Evolutionary conservation across 768 basidiomycete species (phyloP), one percentile per base, ranked within the genome.

Genomic region (Pleurotus salmoneostramineus): DNA sequence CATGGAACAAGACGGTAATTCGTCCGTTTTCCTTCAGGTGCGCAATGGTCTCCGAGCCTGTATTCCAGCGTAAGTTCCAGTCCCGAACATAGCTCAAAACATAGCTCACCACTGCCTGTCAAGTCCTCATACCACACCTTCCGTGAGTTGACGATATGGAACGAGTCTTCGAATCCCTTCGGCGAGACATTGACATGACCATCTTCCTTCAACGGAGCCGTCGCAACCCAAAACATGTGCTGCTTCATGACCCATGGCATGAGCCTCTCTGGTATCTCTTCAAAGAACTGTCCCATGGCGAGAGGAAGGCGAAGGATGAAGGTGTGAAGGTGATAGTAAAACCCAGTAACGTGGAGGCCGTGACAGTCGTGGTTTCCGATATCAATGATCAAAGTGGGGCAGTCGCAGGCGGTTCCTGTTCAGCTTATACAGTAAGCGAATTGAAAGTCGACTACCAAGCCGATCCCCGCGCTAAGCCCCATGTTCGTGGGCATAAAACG

Each of bases 91-190:
- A 27, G 34, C 4, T 45, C 6, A 45, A 58, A 17, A 37, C 3
- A 56, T 12, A 17, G 72, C 77, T 43, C 59, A 85, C 87, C 87
- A 60, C 85, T 84, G 6, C 88, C 88, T n/a, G 82, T 84, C 47
- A 88, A 74, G 65, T 90, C 88, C 64, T 90, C 86, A 61, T 90
- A 90, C 88, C 88, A 89, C 2, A 85, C 83, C 47, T 69, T 72
- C 43, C 74, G 80, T 15, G 77, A 68, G 57, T 81, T 72, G 11
- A 79, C 73, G 60, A 88, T 66, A 62, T 85, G 85, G 64, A 91
- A 88, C 3, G 80, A 81, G 6, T 82, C 82, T 59, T 77, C 70
- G 31, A 79, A 72, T 44, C 83, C 84, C 62, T 89, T 89, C 0
- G 88, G 86, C 0, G 85, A 88, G 21, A 89, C 66, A 61, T 89